These are phyloP conservation scores for Craterostigma plantagineum DNA, from an alignment of 257 asterid genomes.

Conservation along the genomic window DNA sequence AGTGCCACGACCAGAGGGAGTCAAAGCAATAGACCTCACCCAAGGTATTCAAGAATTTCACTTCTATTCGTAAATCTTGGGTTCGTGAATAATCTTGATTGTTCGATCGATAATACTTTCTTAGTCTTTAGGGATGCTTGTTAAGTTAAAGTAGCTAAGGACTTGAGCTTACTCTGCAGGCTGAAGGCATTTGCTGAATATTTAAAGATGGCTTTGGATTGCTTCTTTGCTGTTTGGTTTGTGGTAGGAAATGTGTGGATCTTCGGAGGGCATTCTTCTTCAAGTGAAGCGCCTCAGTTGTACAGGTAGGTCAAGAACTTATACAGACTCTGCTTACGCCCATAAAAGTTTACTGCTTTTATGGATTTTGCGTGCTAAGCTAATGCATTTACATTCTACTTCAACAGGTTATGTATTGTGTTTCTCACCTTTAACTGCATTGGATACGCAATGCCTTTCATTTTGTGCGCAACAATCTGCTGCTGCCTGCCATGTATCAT, in stretches of 20 bases:
- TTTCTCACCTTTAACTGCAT: slow-evolving; percentile 60
- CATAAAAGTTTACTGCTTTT: too few relatives aligned
- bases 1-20: slow-evolving; percentile 31
- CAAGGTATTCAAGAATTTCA: slow-evolving; percentile 35
- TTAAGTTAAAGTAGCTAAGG: not conserved
- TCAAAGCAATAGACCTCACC: slow-evolving; percentile 23
- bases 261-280: slow-evolving; percentile 74
- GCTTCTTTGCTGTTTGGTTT: slow-evolving; percentile 94
- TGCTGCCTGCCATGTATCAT: slow-evolving; percentile 77
- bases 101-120: not conserved
- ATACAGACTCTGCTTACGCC: not conserved
- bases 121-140: not conserved
- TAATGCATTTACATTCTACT: not conserved
- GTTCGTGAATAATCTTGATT: too few relatives aligned
- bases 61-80: too few relatives aligned
- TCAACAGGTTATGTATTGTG: slow-evolving; percentile 52
- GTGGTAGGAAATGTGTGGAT: slow-evolving; percentile 94
- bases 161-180: slow-evolving; percentile 27
- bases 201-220: slow-evolving; percentile 85
- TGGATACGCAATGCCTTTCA: slow-evolving; percentile 73
- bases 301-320: slow-evolving; percentile 32
- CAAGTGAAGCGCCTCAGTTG: slow-evolving; percentile 66
- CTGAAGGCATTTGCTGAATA: slow-evolving; percentile 52
- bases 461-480: slow-evolving; percentile 54
- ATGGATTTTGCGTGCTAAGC: slow-evolving; percentile 2